Base-by-base conservation (phyloP, 352 stramenopile genomes). In the Phytophthora syringae region DNA sequence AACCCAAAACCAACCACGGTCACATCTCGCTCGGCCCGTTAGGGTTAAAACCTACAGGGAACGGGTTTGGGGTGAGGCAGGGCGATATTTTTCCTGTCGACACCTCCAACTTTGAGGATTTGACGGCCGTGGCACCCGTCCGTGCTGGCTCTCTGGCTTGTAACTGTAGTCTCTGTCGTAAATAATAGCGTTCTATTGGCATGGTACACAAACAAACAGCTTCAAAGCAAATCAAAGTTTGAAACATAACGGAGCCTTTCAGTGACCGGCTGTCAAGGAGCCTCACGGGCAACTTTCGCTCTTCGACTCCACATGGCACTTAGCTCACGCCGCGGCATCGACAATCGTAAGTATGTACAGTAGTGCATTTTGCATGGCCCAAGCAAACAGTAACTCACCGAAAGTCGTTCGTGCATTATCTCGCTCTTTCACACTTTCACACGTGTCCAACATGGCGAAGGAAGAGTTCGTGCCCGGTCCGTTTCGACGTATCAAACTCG, bases 381-480 rank as follows among this genome's bases (percentile, higher is more conserved):
- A 34, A 32, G 18, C 40, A 47, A n/a, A n/a, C n/a, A n/a, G n/a
- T n/a, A 27, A n/a, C 40, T 5, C 52, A 67, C 59, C 59, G 59
- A 67, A 40, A 67, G 59, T 36, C 53, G 64, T 64, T 69, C 48
- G 53, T 39, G 18, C 18, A 59, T 60, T 69, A 7, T 42, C 52
- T 56, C 43, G 51, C 52, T 54, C 37, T 42, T 36, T 24, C 49
- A 21, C 22, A 60, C 6, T 42, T 16, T 20, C 27, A 12, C 43
- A 51, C 13, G 15, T 16, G 4, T 18, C 20, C 13, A 48, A 7
- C 45, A 74, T 74, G 66, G 25, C 54, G 13, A 72, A 67, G 43
- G 62, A 61, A 27, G 61, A 69, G n/a, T 64, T 61, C 61, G 52
- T 53, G 7, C 48, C 66, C 6, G 72, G 68, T 59, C 70, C 70